Conservation (phyloP, 768 basidiomycete species). For the Basidioascus undulatus region DNA sequence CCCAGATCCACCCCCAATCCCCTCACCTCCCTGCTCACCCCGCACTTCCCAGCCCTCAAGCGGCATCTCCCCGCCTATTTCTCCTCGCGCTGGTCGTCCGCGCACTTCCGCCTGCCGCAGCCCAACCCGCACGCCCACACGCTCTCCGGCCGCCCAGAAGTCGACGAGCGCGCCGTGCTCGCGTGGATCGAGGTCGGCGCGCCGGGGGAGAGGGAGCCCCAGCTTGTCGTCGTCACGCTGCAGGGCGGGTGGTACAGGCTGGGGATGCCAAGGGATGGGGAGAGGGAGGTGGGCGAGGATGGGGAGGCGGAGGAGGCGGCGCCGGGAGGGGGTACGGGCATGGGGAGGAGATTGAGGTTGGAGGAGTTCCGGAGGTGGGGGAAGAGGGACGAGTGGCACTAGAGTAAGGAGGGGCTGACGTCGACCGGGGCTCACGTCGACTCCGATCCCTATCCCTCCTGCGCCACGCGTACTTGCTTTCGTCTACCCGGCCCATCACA, state of each 20-base stretch:
- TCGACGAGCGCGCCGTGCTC: constrained; percentile 59
- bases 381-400: too few relatives aligned
- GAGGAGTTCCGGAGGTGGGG: too few relatives aligned
- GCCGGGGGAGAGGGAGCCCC: constrained; percentile 26
- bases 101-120: constrained; percentile 67
- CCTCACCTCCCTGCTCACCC: constrained; percentile 39
- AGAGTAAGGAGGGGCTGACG: too few relatives aligned
- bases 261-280: too few relatives aligned
- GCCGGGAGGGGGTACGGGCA: too few relatives aligned
- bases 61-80: constrained; percentile 53
- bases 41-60: constrained; percentile 60
- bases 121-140: constrained; percentile 40
- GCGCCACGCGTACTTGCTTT: too few relatives aligned
- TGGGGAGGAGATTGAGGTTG: too few relatives aligned
- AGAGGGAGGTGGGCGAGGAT: too few relatives aligned
- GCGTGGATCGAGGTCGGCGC: constrained; percentile 44
- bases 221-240: constrained; percentile 65
- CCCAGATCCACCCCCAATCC: constrained; percentile 54
- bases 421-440: too few relatives aligned
- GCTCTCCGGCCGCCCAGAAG: constrained; percentile 7
- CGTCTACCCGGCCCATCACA: too few relatives aligned
- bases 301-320: too few relatives aligned
- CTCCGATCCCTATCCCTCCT: too few relatives aligned
- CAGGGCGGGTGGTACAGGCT: constrained; percentile 83
- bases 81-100: constrained; percentile 89